A percentile compares a stretch with the other conserved stretches of the same genome.
Conservation (phyloP, 2,329 filamentous ascomycete genomes). For the Colletotrichum abscissum region DNA sequence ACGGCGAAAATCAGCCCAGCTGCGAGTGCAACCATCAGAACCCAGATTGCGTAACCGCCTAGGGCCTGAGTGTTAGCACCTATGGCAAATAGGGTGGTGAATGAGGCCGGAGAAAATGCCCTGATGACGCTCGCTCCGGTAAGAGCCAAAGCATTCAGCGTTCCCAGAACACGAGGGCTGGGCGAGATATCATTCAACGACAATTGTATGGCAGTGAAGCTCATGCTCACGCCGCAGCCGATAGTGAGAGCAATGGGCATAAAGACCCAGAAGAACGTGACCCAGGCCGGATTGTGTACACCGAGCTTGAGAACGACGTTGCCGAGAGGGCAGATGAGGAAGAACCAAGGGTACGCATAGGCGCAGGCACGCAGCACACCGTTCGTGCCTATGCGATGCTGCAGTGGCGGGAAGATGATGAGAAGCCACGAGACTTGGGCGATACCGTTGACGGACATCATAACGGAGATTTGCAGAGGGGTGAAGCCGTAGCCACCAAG, state of each 20-base stretch:
- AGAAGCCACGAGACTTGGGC: constrained; percentile 80
- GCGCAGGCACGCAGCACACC: constrained; percentile 68
- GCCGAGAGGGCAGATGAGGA: constrained; percentile 64
- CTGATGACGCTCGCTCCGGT: constrained; percentile 71
- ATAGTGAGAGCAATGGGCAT: constrained; percentile 53
- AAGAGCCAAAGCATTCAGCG: constrained; percentile 71
- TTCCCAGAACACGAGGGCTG: constrained; percentile 71
- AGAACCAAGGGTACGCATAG: constrained; percentile 71
- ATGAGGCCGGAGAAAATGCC: constrained; percentile 73
- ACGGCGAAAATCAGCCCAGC: constrained; percentile 8
- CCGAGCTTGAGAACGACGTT: constrained; percentile 67
- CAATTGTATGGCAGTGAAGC: constrained; percentile 78
- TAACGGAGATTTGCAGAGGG: constrained; percentile 71
- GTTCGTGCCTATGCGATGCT: constrained; percentile 74
- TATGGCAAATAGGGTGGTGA: constrained; percentile 75
- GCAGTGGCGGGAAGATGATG: constrained; percentile 75
- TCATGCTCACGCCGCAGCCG: constrained; percentile 74
- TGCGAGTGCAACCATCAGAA: background rate
- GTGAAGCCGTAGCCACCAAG: constrained; percentile 76
- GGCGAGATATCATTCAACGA: constrained; percentile 81
- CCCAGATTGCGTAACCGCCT: constrained; percentile 61
- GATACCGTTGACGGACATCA: constrained; percentile 72
- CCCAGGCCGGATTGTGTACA: constrained; percentile 46
- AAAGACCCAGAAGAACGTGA: constrained; percentile 66
- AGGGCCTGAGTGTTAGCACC: constrained; percentile 72